Evolutionary conservation across 164 flowering plant species (phyloP).

Genomic region (Akebia trifoliata): DNA sequence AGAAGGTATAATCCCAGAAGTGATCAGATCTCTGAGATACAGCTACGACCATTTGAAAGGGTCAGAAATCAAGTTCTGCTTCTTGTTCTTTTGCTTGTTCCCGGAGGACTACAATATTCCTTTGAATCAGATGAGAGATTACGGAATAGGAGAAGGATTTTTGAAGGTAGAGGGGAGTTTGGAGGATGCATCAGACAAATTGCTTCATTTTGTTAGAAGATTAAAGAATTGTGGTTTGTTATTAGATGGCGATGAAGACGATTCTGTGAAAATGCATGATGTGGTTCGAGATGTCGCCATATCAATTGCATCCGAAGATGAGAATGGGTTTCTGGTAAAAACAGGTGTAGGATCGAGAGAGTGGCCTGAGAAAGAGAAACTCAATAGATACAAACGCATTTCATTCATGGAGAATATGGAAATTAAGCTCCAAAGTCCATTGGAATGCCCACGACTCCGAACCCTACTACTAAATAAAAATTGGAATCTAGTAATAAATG

Average conservation of each 20-base stretch:
- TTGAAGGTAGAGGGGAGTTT: conserved; percentile 5
- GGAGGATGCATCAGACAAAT: conserved; percentile 9
- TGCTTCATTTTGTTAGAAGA: neutral
- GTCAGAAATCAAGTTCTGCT: conserved; percentile 13
- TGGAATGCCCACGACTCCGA: conserved; percentile 9
- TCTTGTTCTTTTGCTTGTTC: conserved; percentile 20
- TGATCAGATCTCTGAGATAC: neutral
- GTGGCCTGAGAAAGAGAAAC: conserved; percentile 14
- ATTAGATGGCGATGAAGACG: conserved; percentile 3
- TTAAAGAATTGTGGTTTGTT: conserved; percentile 19
- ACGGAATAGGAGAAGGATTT: conserved; percentile 11
- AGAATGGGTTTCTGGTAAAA: neutral
- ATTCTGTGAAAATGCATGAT: conserved; percentile 16
- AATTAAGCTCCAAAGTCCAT: neutral
- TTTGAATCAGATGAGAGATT: neutral
- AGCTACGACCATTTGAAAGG: conserved; percentile 18
- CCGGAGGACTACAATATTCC: neutral
- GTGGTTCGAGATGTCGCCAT: conserved; percentile 12
- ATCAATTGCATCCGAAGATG: conserved; percentile 8
- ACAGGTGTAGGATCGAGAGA: conserved; percentile 2
- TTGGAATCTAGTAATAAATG: neutral
- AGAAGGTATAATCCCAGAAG: neutral
- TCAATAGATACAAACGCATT: neutral
- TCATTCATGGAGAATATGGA: conserved; percentile 1
- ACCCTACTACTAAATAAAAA: conserved; percentile 3